These are phyloP conservation scores for Xylaria multiplex DNA, from an alignment of 2,329 filamentous ascomycete species.

Conservation along the genomic window DNA sequence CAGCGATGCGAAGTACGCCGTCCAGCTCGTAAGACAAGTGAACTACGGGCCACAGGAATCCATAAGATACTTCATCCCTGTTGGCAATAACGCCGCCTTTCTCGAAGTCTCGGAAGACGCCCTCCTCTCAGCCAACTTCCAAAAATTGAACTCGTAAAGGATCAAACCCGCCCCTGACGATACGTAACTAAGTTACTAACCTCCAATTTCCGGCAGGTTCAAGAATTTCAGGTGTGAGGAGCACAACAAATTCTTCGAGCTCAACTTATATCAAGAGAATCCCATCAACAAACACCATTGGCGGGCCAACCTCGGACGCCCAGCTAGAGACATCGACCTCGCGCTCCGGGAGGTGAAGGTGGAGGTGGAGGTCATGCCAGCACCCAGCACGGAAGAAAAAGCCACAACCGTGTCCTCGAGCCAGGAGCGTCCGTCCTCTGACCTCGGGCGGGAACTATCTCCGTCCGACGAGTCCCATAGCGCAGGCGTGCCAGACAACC, in stretches of 20 bases:
- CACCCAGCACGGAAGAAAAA: background rate
- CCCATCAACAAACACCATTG: slow-evolving; percentile 58
- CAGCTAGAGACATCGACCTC: slow-evolving; percentile 53
- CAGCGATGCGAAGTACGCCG: slow-evolving; percentile 40
- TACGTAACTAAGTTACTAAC: slow-evolving; percentile 1
- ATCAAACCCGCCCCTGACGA: no score
- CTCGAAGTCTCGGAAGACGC: background rate
- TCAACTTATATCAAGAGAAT: slow-evolving; percentile 61
- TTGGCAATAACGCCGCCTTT: slow-evolving; percentile 1
- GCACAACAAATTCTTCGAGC: slow-evolving; percentile 60
- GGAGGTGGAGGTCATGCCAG: no score
- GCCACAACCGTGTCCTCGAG: background rate
- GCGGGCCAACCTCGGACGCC: slow-evolving; percentile 55
- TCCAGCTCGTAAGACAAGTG: slow-evolving; percentile 58
- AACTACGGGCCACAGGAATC: slow-evolving; percentile 57
- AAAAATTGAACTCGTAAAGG: slow-evolving; percentile 7
- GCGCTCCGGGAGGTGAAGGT: background rate
- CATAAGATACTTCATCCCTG: slow-evolving; percentile 55
- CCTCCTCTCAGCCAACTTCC: background rate
- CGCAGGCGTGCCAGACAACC: no score
- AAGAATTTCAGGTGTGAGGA: slow-evolving; percentile 58
- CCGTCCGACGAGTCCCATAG: background rate
- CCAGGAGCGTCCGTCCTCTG: background rate
- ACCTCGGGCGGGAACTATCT: background rate
- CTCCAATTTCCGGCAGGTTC: slow-evolving; percentile 47